phyloP scores from a whole-genome alignment of 495 filamentous ascomycete species.

The Echria macrotheca region DNA sequence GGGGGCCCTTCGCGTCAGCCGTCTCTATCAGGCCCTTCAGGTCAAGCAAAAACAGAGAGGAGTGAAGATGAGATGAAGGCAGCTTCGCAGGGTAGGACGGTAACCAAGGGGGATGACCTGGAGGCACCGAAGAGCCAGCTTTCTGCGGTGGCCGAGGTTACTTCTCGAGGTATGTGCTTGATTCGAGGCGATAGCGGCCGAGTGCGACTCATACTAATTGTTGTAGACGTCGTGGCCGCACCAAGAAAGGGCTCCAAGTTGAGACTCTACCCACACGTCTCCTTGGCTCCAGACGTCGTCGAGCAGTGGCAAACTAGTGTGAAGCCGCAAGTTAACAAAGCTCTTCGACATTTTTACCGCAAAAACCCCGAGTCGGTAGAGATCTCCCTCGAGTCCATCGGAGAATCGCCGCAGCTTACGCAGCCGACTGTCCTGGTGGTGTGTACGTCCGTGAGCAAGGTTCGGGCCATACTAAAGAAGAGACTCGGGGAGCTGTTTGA shows the following conservation, averaged over 20 bases:
- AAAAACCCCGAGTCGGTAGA: slow-evolving; percentile 67
- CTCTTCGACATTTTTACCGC: slow-evolving; percentile 54
- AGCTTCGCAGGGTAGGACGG: background rate
- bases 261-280: slow-evolving; percentile 46
- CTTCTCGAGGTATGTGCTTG: no score
- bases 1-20: slow-evolving; percentile 15
- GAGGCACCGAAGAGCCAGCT: background rate
- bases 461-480: slow-evolving; percentile 64
- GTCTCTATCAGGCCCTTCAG: no score
- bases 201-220: no score
- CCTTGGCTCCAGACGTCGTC: slow-evolving; percentile 54
- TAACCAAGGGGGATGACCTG: background rate
- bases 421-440: slow-evolving; percentile 72
- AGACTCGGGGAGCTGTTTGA: slow-evolving; percentile 54
- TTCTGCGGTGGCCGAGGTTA: background rate
- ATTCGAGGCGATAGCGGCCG: no score
- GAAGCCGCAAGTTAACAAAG: slow-evolving; percentile 63
- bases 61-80: background rate
- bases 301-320: slow-evolving; percentile 67
- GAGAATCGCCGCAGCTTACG: slow-evolving; percentile 58
- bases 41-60: slow-evolving; percentile 15
- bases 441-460: slow-evolving; percentile 65
- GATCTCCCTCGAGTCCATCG: slow-evolving; percentile 68
- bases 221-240: slow-evolving; percentile 8
- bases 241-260: slow-evolving; percentile 32